These are phyloP conservation scores for Ophiocordyceps camponoti-floridani DNA, from an alignment of 2,329 filamentous ascomycete species.

Conservation along the genomic window DNA sequence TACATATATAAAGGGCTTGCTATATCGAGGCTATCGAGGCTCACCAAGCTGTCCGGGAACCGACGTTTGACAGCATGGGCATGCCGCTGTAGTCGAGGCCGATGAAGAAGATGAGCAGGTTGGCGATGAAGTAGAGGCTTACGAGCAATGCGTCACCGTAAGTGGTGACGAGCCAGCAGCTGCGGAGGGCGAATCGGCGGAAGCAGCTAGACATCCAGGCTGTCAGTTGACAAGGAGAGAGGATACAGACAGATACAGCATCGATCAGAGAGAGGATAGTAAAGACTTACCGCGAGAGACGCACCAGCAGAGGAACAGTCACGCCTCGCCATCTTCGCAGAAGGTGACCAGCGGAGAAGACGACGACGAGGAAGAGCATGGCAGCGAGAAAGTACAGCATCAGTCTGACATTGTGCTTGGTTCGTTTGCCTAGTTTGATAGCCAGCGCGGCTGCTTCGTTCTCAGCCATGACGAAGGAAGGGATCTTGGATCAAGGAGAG, in stretches of 20 bases:
- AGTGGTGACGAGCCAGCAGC: slow-evolving; percentile 11
- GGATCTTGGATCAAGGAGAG: background rate
- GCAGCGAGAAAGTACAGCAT: slow-evolving; percentile 2
- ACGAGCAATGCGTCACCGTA: slow-evolving; percentile 14
- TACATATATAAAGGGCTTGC: no score
- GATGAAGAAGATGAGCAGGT: slow-evolving; percentile 14
- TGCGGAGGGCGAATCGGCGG: slow-evolving; percentile 10
- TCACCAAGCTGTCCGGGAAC: slow-evolving; percentile 20
- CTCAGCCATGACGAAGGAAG: background rate
- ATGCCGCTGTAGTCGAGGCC: slow-evolving; percentile 14
- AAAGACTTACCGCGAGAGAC: background rate
- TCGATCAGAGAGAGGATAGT: background rate
- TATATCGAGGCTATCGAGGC: slow-evolving; percentile 4
- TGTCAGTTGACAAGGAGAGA: background rate
- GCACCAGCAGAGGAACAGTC: slow-evolving; percentile 1
- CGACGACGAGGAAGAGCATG: slow-evolving; percentile 1
- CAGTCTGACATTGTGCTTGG: slow-evolving; percentile 1
- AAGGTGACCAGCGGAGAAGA: slow-evolving; percentile 2
- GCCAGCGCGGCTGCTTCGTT: background rate
- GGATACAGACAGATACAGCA: background rate
- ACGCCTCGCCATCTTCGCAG: background rate
- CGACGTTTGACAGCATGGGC: slow-evolving; percentile 14
- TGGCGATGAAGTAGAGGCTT: slow-evolving; percentile 14
- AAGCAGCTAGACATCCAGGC: slow-evolving; percentile 1
- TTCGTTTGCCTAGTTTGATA: background rate